These are phyloP conservation scores for Closterium sp. DNA, from an alignment of 139 green algal genomes.

Conservation along the genomic window DNA sequence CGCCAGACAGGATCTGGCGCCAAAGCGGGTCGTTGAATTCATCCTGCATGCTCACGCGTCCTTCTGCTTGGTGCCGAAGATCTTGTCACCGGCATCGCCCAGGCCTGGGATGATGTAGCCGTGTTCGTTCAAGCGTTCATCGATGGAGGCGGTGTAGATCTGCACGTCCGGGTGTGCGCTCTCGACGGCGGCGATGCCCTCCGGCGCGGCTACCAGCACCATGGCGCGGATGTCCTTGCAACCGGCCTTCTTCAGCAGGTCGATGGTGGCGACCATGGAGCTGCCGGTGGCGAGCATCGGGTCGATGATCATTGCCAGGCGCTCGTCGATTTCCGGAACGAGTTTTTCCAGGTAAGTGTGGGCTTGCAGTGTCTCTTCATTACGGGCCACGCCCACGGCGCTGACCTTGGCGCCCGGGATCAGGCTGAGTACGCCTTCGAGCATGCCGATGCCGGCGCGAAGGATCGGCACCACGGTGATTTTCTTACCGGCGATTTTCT, in stretches of 20 bases:
- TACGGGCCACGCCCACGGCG: not conserved
- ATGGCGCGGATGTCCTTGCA: conserved; percentile 80
- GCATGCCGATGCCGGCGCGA: not conserved
- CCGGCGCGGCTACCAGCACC: conserved; percentile 71
- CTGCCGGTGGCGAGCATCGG: conserved; percentile 90
- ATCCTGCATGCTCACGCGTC: too few species aligned
- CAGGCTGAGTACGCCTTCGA: not conserved
- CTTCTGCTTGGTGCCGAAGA: conserved; percentile 74
- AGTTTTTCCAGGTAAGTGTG: not conserved
- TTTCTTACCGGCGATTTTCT: too few species aligned
- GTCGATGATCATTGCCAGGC: conserved; percentile 75
- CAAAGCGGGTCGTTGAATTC: too few species aligned
- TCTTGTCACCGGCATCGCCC: conserved; percentile 87
- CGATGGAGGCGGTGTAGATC: conserved; percentile 89
- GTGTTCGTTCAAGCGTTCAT: conserved; percentile 84
- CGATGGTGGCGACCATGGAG: conserved; percentile 69
- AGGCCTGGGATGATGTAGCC: conserved; percentile 92
- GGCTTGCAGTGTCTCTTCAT: not conserved
- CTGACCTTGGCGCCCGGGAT: not conserved
- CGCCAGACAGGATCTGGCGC: not conserved
- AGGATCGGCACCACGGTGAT: too few species aligned
- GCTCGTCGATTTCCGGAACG: not conserved
- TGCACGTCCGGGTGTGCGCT: conserved; percentile 58
- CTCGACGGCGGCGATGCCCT: conserved; percentile 71
- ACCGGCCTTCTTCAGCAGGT: conserved; percentile 73